These are phyloP conservation scores for Clathrospora elynae DNA, from an alignment of 2,329 filamentous ascomycete species.

Conservation along the genomic window DNA sequence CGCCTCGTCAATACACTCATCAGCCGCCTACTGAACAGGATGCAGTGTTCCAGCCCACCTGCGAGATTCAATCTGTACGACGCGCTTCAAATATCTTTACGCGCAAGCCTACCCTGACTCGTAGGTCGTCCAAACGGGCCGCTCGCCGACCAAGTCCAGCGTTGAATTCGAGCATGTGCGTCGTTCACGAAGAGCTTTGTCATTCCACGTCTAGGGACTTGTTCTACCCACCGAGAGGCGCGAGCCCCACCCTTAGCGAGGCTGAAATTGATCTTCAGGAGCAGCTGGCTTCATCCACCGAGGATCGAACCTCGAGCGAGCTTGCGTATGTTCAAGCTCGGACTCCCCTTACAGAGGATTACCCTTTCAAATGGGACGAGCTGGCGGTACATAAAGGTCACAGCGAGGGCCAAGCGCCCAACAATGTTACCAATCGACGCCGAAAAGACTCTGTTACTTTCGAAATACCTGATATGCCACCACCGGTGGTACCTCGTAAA, in stretches of 20 bases:
- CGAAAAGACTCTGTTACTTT: constrained; percentile 19
- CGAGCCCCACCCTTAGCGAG: constrained; percentile 55
- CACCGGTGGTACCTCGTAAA: constrained; percentile 49
- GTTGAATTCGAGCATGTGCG: constrained; percentile 24
- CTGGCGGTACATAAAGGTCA: constrained; percentile 15
- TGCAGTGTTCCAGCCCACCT: constrained; percentile 35
- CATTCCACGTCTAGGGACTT: constrained; percentile 26
- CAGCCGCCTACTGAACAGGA: constrained; percentile 30
- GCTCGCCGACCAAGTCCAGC: constrained; percentile 20
- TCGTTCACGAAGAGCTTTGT: constrained; percentile 31
- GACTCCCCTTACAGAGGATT: constrained; percentile 30
- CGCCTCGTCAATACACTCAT: constrained; percentile 33
- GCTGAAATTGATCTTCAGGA: constrained; percentile 49
- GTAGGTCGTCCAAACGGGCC: constrained; percentile 29
- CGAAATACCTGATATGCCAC: constrained; percentile 13
- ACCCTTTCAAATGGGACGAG: constrained; percentile 30
- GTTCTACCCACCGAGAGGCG: constrained; percentile 11
- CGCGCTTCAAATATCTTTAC: constrained; percentile 13
- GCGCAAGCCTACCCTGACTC: constrained; percentile 24
- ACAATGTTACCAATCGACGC: constrained; percentile 11
- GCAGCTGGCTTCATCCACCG: constrained; percentile 40
- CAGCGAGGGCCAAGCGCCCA: constrained; percentile 6
- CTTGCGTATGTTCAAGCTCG: constrained; percentile 44
- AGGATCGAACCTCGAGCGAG: constrained; percentile 46
- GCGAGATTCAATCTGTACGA: constrained; percentile 23